Evolutionary conservation across 2,329 filamentous ascomycete species (phyloP), one percentile per base, ranked within the genome.

Genomic region (Penicillium paneum): DNA sequence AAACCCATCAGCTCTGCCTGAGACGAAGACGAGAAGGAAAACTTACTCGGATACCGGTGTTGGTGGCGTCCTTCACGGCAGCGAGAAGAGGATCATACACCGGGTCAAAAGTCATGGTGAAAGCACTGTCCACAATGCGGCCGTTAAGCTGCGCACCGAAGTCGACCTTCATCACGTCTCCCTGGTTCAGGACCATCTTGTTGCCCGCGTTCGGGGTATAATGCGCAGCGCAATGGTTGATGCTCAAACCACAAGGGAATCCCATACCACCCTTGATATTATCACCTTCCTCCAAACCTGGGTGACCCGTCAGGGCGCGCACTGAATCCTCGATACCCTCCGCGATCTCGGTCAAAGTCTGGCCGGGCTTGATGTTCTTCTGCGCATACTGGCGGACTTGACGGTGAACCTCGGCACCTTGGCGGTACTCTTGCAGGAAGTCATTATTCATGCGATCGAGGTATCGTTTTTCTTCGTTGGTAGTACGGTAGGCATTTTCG

Each of bases 171-270:
- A 89, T 84, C 35, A 89, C 86, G 73, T 89, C 85, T 46, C 84
- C 79, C 59, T 87, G 75, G 56, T 84, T 78, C 57, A 89, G 68
- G 17, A 86, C 76, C 70, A 83, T 84, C 62, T 92, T 95, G 75
- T 94, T 94, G 52, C 90, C 90, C 1, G 89, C 87, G 69, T 95
- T 96, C 10, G 91, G 91, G 8, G 87, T 92, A 73, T 89, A 95
- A 75, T 95, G 91, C 4, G 91, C 91, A 1, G 90, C 90, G 66
- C 89, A 90, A 70, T 94, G 85, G 76, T 96, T 92, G 63, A 94
- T 80, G 70, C 88, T 91, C 51, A 95, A 78, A 49, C 91, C 91
- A 21, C 87, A 91, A 5, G 91, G 91, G 76, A 96, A 96, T 4
- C 89, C 91, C 82, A 95, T 90, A 52, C 91, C 90, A 31, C 85